Conservation (phyloP, 345 rosid genomes). For the Hypericum androsaemum region DNA sequence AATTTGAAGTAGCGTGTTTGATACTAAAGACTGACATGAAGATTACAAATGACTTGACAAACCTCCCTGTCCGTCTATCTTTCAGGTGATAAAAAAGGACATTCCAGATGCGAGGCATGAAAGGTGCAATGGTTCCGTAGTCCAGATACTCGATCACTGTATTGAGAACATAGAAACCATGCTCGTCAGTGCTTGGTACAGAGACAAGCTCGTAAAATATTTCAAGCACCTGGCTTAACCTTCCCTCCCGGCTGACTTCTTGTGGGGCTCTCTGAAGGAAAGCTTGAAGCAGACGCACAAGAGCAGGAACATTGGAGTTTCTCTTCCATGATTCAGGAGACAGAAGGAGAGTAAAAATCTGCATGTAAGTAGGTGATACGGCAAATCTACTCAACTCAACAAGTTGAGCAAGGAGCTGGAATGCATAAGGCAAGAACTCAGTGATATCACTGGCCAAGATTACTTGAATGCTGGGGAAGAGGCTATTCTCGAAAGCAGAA, state of each 20-base stretch:
- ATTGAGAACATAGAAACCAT: conserved; percentile 86
- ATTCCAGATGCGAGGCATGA: conserved; percentile 60
- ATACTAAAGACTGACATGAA: conserved; percentile 89
- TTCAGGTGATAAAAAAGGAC: conserved; percentile 67
- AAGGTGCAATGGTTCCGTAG: conserved; percentile 45
- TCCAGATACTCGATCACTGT: conserved; percentile 80
- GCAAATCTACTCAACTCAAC: conserved; percentile 87
- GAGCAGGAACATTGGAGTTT: conserved; percentile 91
- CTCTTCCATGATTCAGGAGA: conserved; percentile 82
- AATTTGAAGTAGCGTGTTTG: conserved; percentile 62
- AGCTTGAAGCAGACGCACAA: conserved; percentile 96
- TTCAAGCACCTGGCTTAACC: conserved; percentile 70
- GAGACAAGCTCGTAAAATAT: conserved; percentile 68
- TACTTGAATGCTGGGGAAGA: conserved; percentile 70
- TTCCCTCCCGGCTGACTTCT: conserved; percentile 69
- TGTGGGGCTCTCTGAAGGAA: conserved; percentile 85
- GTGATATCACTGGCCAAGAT: conserved; percentile 71
- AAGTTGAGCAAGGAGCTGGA: conserved; percentile 92
- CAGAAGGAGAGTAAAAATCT: conserved; percentile 68
- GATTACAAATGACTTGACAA: conserved; percentile 63
- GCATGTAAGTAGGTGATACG: conserved; percentile 65
- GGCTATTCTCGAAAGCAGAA: conserved; percentile 61
- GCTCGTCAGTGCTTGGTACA: conserved; percentile 78
- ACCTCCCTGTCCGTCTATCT: conserved; percentile 49
- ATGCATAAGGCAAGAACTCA: conserved; percentile 95